Evolutionary conservation across 192 early-diverging fungal genomes (phyloP).

Genomic region (Physocladia obscura): DNA sequence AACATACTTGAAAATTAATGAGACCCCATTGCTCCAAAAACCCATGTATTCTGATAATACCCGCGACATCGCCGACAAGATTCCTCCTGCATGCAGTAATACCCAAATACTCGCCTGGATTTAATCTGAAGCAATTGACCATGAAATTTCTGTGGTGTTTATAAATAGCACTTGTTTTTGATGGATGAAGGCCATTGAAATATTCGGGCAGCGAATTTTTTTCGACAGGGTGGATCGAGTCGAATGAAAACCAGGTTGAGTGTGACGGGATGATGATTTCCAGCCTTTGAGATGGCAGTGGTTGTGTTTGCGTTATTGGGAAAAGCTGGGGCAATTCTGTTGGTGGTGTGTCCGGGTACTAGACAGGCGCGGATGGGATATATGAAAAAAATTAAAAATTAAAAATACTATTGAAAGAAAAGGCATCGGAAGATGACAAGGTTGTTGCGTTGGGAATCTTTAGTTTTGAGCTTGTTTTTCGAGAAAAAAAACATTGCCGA

Average conservation of each 20-base stretch:
- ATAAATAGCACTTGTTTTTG: conserved; percentile 90
- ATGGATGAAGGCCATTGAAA: conserved; percentile 88
- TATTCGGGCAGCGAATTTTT: conserved; percentile 90
- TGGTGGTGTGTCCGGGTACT: neutral
- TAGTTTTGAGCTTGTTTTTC: too few species aligned
- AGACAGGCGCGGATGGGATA: neutral
- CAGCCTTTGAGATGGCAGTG: conserved; percentile 34
- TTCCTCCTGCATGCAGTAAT: conserved; percentile 96
- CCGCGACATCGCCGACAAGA: conserved; percentile 97
- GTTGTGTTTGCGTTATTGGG: conserved; percentile 16
- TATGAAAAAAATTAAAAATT: neutral
- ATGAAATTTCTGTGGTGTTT: conserved; percentile 95
- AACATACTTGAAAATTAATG: conserved; percentile 89
- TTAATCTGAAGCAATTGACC: conserved; percentile 96
- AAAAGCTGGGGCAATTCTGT: conserved; percentile 6
- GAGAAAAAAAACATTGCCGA: too few species aligned
- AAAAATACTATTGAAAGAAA: neutral
- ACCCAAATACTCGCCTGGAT: conserved; percentile 92
- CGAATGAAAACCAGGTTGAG: conserved; percentile 89
- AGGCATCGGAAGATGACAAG: neutral
- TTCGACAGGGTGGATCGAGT: conserved; percentile 83
- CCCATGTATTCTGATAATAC: conserved; percentile 95
- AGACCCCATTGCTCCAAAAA: conserved; percentile 99
- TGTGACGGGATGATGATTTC: conserved; percentile 75
- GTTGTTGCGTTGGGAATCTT: too few species aligned